Base-by-base conservation (phyloP, 2,329 filamentous ascomycete genomes). In the Fusarium duplospermum region DNA sequence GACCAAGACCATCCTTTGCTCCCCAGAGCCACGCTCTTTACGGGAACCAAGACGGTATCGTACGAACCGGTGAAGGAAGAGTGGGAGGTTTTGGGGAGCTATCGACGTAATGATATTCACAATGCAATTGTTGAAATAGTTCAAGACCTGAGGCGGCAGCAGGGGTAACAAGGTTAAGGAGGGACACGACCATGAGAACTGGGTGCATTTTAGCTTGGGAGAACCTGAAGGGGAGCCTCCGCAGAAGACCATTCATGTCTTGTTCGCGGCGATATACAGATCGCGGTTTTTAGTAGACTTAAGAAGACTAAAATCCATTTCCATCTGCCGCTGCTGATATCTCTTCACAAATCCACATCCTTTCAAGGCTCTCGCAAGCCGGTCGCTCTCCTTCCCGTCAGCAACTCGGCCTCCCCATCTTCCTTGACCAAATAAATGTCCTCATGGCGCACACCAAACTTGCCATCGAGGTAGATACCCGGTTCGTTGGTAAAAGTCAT, bases 401-500 rank as follows among this genome's bases (percentile, higher is more conserved):
- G 79, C 14, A 90, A 80, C 54, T 90, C 87, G 0, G 90, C 87
- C 62, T 87, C 84, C 0, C 86, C 88, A 62, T 86, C 77, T 64
- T 87, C 86, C 64, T 79, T 88, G 9, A 92, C 87, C 4, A 92
- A 81, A 61, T 91, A 86, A 9, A 92, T 84, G 75, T 92, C 90
- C 76, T 92, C 90, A 76, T 91, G 89, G 40, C 90, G 83, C 1
- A 91, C 89, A 0, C 90, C 90, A 78, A 92, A 92, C 57, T 86
- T 86, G 29, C 86, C 86, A 24, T 89, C 84, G 0, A 92, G 80
- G 77, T 92, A 92, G 35, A 92, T 87, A 0, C 90, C 90, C 0
- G 90, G 90, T 81, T 92, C 90, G 11, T 87, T 87, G 0, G 90
- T 92, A 69, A 92, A 92, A 0, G 86, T 85, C 90, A 92, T 92